Conservation (phyloP, 2,329 filamentous ascomycete species). For the Phaeoacremonium minimum region DNA sequence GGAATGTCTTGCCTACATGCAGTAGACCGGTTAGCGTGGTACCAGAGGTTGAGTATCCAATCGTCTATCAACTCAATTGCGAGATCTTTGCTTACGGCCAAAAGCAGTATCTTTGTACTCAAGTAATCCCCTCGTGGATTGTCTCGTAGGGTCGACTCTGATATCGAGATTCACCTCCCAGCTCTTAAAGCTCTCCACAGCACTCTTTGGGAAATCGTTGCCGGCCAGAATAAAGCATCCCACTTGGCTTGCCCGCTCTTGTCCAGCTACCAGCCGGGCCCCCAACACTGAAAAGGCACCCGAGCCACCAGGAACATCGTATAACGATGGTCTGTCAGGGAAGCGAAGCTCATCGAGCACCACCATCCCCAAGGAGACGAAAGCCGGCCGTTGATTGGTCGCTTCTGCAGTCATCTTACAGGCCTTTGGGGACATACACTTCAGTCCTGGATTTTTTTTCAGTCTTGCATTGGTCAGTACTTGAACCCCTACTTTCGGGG, state of each 20-base stretch:
- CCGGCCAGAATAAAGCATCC: conserved; percentile 3
- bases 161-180: conserved; percentile 3
- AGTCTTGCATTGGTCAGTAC: too few species aligned
- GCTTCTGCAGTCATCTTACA: neutral
- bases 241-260: neutral
- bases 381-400: conserved; percentile 7
- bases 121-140: conserved; percentile 5
- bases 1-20: conserved; percentile 14
- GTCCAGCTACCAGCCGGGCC: conserved; percentile 3
- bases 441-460: too few species aligned
- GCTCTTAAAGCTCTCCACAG: neutral
- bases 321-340: conserved; percentile 14
- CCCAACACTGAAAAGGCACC: conserved; percentile 23
- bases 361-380: conserved; percentile 25
- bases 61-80: neutral
- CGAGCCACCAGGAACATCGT: conserved; percentile 24
- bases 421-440: too few species aligned
- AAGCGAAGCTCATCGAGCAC: conserved; percentile 28
- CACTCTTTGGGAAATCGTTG: conserved; percentile 3
- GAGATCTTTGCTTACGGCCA: neutral
- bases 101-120: conserved; percentile 3
- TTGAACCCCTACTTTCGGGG: too few species aligned
- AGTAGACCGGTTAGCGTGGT: too few species aligned
- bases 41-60: conserved; percentile 12
- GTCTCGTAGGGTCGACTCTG: neutral